A percentile compares a stretch with the other conserved stretches of the same genome.
phyloP scores from a whole-genome alignment of 257 asterid species.

The Solanum commersonii region DNA sequence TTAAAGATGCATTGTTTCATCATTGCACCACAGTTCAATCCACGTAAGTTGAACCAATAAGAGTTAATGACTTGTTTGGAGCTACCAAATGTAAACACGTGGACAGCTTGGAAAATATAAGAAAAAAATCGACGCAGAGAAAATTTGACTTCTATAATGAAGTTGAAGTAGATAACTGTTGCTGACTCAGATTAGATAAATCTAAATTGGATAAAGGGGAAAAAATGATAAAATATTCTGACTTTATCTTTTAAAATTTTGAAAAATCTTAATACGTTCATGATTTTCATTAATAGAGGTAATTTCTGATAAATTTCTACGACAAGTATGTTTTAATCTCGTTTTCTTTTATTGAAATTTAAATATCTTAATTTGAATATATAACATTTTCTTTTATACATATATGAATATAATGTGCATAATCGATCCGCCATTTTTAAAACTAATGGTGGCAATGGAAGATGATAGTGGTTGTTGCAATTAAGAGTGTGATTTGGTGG shows the following conservation, averaged over 20 bases:
- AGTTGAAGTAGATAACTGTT: background rate
- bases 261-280: background rate
- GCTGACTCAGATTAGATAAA: background rate
- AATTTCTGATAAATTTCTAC: background rate
- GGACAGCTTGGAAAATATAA: background rate
- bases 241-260: background rate
- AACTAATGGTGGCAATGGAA: too few species aligned
- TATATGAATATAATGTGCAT: background rate
- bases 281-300: background rate
- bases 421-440: background rate
- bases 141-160: background rate
- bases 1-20: too few species aligned
- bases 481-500: fast-evolving
- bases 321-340: background rate
- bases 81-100: background rate
- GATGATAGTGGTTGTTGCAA: background rate
- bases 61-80: background rate
- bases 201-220: background rate
- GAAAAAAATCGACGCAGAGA: background rate
- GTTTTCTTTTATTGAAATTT: background rate
- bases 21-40: background rate
- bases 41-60: background rate
- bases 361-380: background rate
- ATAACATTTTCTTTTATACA: background rate
- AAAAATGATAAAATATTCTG: background rate